Base-by-base conservation (phyloP, 805 yeast species). In the Cyberlindnera sargentensis region DNA sequence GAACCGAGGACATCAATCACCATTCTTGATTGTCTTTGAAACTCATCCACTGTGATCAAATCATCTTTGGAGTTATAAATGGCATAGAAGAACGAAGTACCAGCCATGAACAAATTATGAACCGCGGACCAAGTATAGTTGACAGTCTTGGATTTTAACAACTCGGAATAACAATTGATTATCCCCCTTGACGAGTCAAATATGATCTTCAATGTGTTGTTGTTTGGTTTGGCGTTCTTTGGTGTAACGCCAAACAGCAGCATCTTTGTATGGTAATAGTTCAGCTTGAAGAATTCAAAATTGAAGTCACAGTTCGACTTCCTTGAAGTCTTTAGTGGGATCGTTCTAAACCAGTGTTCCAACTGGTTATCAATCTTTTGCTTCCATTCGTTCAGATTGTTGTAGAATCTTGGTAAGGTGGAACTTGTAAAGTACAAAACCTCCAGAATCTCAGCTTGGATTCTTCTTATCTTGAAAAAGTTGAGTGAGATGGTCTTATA, bases 61-160 rank as follows among this genome's bases (percentile, higher is more conserved):
- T 74, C 76, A 38, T 71, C 73, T n/a, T 70, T 70, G 32, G 85
- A 76, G 58, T 83, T 83, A 59, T 84, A 88, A 10, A 87, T 70
- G 1, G 89, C 75, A 58, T 84, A 88, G 36, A 89, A 66, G 52
- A 79, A 88, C 1, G 95, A 83, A 27, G 91, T 83, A 1, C 95
- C 95, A 0, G 95, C 90, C 84, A 85, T 82, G 58, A 87, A 87
- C 42, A 87, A 67, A 58, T 87, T 88, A 60, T 88, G 95, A 3
- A 87, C 90, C 0, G 95, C 93, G 2, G 89, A 90, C 96, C 96
- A 89, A 0, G 96, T 86, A 62, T 85, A 89, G 61, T 87, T 87
- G 47, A 88, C 72, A 38, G 76, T 68, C 52, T 75, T 75, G 28
- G 70, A 70, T n/a, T 67, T 61, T 51, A 73, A 75, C 33, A 89